Percentiles rank a stretch among this genome's conserved stretches.
These are phyloP conservation scores for Ceratobasidium sp. DNA, from an alignment of 1,284 basidiomycete species.

Conservation along the genomic window DNA sequence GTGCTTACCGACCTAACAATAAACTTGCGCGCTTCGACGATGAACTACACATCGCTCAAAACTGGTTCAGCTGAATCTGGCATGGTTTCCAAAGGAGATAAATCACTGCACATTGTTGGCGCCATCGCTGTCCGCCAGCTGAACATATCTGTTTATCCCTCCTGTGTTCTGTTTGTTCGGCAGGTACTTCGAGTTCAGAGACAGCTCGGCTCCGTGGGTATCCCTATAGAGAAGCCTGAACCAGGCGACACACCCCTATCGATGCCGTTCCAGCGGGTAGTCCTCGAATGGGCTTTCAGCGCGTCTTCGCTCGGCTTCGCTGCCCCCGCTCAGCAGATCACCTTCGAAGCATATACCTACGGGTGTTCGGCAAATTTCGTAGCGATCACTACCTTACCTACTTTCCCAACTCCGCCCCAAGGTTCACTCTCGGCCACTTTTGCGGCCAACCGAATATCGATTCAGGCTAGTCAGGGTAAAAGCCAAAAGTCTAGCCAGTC, in stretches of 20 bases:
- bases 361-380: conserved; percentile 17
- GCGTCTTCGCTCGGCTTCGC: conserved; percentile 23
- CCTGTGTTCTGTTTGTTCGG: conserved; percentile 71
- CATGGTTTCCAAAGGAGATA: background rate
- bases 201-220: background rate
- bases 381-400: conserved; percentile 5
- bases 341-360: conserved; percentile 41
- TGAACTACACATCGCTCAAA: conserved; percentile 7
- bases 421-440: conserved; percentile 26
- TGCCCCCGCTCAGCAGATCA: conserved; percentile 45
- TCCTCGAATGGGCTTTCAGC: conserved; percentile 35
- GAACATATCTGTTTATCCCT: conserved; percentile 66
- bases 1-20: background rate
- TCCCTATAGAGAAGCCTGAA: background rate
- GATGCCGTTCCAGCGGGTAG: conserved; percentile 22
- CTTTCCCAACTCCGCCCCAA: conserved; percentile 3
- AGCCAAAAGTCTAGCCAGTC: conserved; percentile 21
- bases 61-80: background rate
- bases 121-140: conserved; percentile 49
- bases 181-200: conserved; percentile 62
- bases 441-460: background rate
- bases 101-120: conserved; percentile 38
- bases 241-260: background rate
- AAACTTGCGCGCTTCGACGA: conserved; percentile 18
- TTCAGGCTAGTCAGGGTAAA: conserved; percentile 28